Base-by-base conservation (phyloP, 305 asterid genomes). In the Salvia sclarea region DNA sequence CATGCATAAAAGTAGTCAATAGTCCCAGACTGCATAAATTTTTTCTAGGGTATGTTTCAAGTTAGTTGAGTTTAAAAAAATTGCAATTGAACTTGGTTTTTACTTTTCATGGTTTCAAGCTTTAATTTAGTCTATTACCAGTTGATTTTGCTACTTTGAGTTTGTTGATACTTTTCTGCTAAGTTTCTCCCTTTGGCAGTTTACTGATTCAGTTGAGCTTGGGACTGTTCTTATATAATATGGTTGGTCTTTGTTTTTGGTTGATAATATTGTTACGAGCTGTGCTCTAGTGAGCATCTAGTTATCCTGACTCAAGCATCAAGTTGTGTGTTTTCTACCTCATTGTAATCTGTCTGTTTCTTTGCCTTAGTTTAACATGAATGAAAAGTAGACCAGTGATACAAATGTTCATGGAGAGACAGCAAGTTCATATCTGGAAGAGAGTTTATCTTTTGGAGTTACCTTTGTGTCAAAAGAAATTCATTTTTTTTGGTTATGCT, bases 1-100 rank as follows among this genome's bases (percentile, higher is more conserved):
- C 40, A 30, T 63, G 47, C 59, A 53, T 71, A 50, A 17, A 61
- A 54, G 18, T 33, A 48, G 22, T 63, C 16, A 20, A 21, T 63
- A 25, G 22, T 44, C 24, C 22, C 20, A 30, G 33, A 57, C 25
- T 44, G 18, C 30, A 20, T n/a, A 6, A 18, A 8, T 8, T 16
- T 41, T 35, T 25, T 41, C 5, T 33, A 0, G 7, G 9, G 0
- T 9, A 33, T 33, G 38, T 33, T 33, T 33, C 38, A 33, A 33
- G 9, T 33, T 33, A 33, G 7, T 33, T 33, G 9, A 33, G 47
- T 45, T 45, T 13, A 7, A 25, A 28, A 44, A 10, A 63, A 1
- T 25, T 9, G 68, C 50, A 16, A 7, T 45, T 28, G 61, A 33
- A 33, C n/a, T 9, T 49, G 48, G 49, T 30, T 50, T 33, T 8